These are phyloP conservation scores for Pseudocercospora cruenta DNA, from an alignment of 2,329 filamentous ascomycete genomes.

Conservation along the genomic window DNA sequence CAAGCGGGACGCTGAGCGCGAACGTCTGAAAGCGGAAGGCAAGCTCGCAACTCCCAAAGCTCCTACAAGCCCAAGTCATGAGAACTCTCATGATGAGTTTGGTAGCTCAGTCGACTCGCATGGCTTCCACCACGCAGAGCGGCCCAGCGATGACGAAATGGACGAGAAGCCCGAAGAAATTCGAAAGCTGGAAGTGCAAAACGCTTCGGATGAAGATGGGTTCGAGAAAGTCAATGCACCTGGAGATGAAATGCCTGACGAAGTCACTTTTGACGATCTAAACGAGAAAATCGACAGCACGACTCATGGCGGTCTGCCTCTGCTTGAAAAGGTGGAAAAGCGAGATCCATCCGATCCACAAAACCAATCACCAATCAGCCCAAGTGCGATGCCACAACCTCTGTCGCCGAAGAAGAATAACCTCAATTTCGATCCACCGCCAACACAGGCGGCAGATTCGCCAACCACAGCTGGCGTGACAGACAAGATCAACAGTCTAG, in stretches of 20 bases:
- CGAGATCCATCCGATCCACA: conserved; percentile 25
- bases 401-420: conserved; percentile 37
- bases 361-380: conserved; percentile 23
- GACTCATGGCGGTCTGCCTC: conserved; percentile 29
- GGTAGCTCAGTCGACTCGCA: conserved; percentile 57
- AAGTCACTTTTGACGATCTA: conserved; percentile 72
- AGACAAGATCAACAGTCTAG: conserved; percentile 60
- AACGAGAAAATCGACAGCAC: conserved; percentile 55
- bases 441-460: conserved; percentile 45
- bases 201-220: conserved; percentile 83
- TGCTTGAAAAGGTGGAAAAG: conserved; percentile 36
- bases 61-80: conserved; percentile 61
- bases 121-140: conserved; percentile 55
- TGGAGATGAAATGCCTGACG: conserved; percentile 56
- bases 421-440: conserved; percentile 35
- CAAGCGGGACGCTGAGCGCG: conserved; percentile 77
- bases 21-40: conserved; percentile 76
- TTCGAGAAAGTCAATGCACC: conserved; percentile 83
- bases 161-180: conserved; percentile 65
- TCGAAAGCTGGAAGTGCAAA: conserved; percentile 75
- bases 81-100: conserved; percentile 49
- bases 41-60: conserved; percentile 63
- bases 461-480: conserved; percentile 59
- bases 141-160: conserved; percentile 46
- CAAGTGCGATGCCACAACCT: conserved; percentile 34